A percentile compares a stretch with the other conserved stretches of the same genome.
phyloP scores from a whole-genome alignment of 2,329 filamentous ascomycete genomes.

The Beauveria brongniartii region DNA sequence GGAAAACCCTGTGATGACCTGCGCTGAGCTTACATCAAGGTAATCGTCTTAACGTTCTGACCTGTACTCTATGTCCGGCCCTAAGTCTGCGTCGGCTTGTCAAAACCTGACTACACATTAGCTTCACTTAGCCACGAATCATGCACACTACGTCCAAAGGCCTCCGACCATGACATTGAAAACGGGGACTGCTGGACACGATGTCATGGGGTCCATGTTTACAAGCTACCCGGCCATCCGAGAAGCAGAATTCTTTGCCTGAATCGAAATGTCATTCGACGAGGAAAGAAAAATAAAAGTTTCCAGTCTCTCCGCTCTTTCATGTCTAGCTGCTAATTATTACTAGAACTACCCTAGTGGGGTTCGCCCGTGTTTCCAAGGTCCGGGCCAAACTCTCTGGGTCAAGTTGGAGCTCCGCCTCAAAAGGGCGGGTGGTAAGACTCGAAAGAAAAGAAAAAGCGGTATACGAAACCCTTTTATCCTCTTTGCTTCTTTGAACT shows the following conservation, averaged over 20 bases:
- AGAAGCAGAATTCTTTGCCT: background rate
- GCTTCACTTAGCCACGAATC: no score
- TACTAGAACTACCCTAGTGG: background rate
- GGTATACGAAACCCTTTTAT: background rate
- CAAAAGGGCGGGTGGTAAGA: background rate
- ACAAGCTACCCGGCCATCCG: background rate
- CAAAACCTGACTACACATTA: no score
- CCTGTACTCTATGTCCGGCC: no score
- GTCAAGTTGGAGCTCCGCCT: background rate
- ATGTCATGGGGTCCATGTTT: background rate
- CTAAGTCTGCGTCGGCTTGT: background rate
- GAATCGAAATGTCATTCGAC: no score
- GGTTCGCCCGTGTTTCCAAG: background rate
- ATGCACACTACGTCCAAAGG: no score
- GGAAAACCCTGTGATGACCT: background rate
- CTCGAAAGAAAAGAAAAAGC: background rate
- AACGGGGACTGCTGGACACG: no score
- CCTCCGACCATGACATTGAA: no score
- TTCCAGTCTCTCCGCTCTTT: background rate
- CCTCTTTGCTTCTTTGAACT: background rate
- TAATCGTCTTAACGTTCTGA: no score
- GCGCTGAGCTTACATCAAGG: background rate
- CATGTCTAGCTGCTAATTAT: background rate
- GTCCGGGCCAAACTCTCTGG: background rate
- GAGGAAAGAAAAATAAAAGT: background rate